Evolutionary conservation across 306 rosid genomes (phyloP).

Genomic region (Prunus dulcis): DNA sequence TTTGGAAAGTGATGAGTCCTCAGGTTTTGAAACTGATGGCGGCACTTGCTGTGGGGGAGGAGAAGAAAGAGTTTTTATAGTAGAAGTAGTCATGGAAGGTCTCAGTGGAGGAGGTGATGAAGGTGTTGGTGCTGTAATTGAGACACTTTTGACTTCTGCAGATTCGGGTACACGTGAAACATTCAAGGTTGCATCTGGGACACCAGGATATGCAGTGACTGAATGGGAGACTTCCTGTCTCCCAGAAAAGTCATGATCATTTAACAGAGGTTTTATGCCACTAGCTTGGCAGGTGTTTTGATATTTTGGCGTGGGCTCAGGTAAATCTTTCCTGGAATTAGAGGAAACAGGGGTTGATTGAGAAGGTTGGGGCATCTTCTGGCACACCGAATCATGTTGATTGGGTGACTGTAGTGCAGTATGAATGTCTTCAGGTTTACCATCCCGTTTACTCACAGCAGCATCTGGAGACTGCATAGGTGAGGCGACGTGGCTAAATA

Average conservation of each 20-base stretch:
- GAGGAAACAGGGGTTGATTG: conserved; percentile 19
- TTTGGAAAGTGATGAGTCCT: conserved; percentile 19
- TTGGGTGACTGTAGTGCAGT: conserved; percentile 18
- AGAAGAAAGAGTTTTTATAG: conserved; percentile 30
- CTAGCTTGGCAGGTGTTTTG: too few relatives aligned
- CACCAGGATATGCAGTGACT: conserved; percentile 9
- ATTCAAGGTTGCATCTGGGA: conserved; percentile 16
- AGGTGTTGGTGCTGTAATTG: conserved; percentile 49
- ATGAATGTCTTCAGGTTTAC: conserved; percentile 15
- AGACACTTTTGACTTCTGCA: conserved; percentile 28
- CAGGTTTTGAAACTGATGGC: conserved; percentile 27
- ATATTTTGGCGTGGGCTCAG: too few relatives aligned
- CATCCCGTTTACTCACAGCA: background rate
- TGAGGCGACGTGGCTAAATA: conserved; percentile 7
- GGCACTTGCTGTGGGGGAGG: conserved; percentile 27
- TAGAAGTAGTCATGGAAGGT: conserved; percentile 17
- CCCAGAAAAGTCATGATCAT: conserved; percentile 10
- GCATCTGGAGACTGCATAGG: background rate
- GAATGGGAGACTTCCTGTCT: conserved; percentile 9
- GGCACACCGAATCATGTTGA: conserved; percentile 15
- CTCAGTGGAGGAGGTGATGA: conserved; percentile 25
- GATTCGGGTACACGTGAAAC: conserved; percentile 22
- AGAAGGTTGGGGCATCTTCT: conserved; percentile 28
- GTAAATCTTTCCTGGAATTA: conserved; percentile 19
- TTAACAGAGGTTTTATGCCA: background rate